Base-by-base conservation (phyloP, 768 basidiomycete species). In the Boletus rubroflammeus region DNA sequence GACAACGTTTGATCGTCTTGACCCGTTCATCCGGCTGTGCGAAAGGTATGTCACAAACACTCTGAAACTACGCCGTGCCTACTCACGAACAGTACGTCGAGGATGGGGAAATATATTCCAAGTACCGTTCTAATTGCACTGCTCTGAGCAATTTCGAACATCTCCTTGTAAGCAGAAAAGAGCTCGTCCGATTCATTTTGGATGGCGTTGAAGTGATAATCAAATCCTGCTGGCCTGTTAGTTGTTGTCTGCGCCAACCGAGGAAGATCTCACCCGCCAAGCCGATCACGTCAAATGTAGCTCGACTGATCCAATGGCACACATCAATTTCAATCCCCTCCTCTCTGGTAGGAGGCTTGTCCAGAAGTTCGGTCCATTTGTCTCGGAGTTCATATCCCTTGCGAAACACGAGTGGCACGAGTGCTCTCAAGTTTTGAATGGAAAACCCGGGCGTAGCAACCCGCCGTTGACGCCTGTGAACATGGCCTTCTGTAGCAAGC, bases 221-320 rank as follows among this genome's bases (percentile, higher is more conserved):
- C 89, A 64, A 95, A 96, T 2, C 88, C 90, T 91, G 47, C 6
- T 43, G 11, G 50, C 32, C 26, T 6, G 46, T 63, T n/a, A 57
- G 5, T 40, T 29, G 31, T 5, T 15, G 29, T 45, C 31, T 14
- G n/a, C 35, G 28, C 14, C 59, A 28, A 51, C 41, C 35, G 36
- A 14, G 28, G 38, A 43, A 53, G 23, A 8, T n/a, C 75, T 43
- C 51, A 90, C 89, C 90, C 39, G 93, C 90, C n/a, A 90, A 68
- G 1, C 93, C 94, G 60, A 97, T 93, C 41, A 95, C 85, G 67
- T 96, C 94, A 63, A 97, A 89, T 0, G 93, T 93, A 9, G 86
- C 85, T 40, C 91, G 79, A 58, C 85, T 88, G 32, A 94, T 70
- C 87, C 88, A 95, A 59, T 81, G 83, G 64, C 82, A 85, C 7